Conservation (phyloP, 106 monocot species). For the Amphibolis antarctica region DNA sequence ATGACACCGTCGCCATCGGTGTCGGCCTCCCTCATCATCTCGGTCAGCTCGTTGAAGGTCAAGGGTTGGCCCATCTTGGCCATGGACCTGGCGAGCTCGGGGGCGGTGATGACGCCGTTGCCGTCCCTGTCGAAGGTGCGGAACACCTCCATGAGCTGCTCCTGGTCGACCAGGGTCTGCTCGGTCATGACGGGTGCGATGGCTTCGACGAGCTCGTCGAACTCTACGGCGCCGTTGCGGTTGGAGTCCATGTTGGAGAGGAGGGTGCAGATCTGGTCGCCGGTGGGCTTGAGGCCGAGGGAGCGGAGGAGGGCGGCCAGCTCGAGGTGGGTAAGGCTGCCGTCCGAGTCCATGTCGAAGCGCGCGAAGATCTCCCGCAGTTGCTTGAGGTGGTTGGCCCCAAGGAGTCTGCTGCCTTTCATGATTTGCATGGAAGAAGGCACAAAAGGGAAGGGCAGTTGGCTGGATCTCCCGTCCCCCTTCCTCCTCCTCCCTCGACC, state of each 20-base stretch:
- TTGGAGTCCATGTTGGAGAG: constrained; percentile 54
- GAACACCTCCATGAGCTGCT: constrained; percentile 45
- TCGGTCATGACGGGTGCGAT: constrained; percentile 48
- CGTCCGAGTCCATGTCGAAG: constrained; percentile 68
- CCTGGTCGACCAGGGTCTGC: constrained; percentile 34
- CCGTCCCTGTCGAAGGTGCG: constrained; percentile 59
- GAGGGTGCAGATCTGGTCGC: constrained; percentile 58
- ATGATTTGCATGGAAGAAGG: not conserved
- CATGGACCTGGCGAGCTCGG: constrained; percentile 72
- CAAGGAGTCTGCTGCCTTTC: constrained; percentile 6
- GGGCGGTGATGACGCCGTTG: constrained; percentile 51
- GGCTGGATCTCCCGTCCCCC: too few species aligned
- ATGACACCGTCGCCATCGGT: constrained; percentile 61
- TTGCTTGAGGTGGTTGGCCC: constrained; percentile 23
- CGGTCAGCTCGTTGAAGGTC: constrained; percentile 38
- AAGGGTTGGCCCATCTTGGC: constrained; percentile 55
- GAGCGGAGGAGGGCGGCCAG: constrained; percentile 72
- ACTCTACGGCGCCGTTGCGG: constrained; percentile 58
- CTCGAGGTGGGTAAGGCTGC: constrained; percentile 57
- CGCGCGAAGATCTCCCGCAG: constrained; percentile 45
- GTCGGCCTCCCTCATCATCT: constrained; percentile 53
- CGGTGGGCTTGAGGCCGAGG: constrained; percentile 44
- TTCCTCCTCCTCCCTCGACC: too few species aligned
- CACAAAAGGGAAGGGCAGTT: too few species aligned
- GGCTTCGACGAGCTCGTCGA: constrained; percentile 53